Evolutionary conservation across 2,329 filamentous ascomycete genomes (phyloP).

Genomic region (Pestalotiopsis sp.): DNA sequence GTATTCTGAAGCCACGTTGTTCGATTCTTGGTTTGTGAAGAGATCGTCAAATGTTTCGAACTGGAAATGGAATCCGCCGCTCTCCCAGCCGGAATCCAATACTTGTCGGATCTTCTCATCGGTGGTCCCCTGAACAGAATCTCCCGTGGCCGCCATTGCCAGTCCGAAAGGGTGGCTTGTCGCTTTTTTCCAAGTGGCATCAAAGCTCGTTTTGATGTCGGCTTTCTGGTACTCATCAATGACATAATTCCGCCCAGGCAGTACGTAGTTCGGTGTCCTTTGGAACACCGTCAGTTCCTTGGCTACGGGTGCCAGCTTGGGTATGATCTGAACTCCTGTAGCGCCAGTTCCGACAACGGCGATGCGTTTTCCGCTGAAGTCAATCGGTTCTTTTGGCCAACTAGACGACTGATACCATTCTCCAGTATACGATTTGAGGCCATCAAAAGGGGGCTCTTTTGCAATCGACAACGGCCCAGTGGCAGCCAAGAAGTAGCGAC

Average conservation of each 20-base stretch:
- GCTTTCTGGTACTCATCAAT: neutral
- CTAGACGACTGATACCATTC: slow-evolving; percentile 1
- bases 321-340: neutral
- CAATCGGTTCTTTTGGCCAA: neutral
- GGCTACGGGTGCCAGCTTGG: neutral
- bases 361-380: slow-evolving; percentile 1
- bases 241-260: neutral
- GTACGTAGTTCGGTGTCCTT: slow-evolving; percentile 1
- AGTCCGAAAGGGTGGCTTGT: neutral
- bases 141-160: neutral
- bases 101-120: neutral
- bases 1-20: neutral
- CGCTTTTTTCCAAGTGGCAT: neutral
- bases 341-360: neutral
- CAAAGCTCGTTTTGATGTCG: neutral
- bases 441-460: neutral
- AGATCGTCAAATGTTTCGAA: neutral
- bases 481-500: slow-evolving; percentile 1
- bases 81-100: neutral
- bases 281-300: neutral
- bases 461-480: neutral
- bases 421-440: neutral
- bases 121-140: neutral
- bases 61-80: neutral
- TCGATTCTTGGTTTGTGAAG: neutral